Percentiles rank a stretch among this genome's conserved stretches.
These are phyloP conservation scores for Sphaceloma murrayae DNA, from an alignment of 2,329 filamentous ascomycete species.

Conservation along the genomic window DNA sequence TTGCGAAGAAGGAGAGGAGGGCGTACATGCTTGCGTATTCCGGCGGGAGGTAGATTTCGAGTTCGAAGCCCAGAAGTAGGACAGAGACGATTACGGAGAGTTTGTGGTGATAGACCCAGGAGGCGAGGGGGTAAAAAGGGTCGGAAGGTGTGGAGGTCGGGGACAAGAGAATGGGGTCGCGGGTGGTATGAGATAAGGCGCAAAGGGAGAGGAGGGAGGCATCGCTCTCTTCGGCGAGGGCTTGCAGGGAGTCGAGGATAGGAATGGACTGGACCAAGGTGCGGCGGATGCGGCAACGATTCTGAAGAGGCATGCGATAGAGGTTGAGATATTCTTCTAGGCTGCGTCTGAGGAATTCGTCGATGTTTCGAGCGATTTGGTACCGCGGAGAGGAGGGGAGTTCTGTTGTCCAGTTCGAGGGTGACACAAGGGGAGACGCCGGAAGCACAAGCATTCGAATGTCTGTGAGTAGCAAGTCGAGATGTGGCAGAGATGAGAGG, in stretches of 20 bases:
- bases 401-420: slow-evolving; percentile 66
- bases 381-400: slow-evolving; percentile 63
- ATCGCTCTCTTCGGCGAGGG: slow-evolving; percentile 71
- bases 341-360: slow-evolving; percentile 51
- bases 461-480: slow-evolving; percentile 68
- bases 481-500: slow-evolving; percentile 59
- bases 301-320: slow-evolving; percentile 77
- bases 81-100: slow-evolving; percentile 79
- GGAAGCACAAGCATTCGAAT: slow-evolving; percentile 69
- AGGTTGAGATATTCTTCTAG: slow-evolving; percentile 65
- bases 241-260: slow-evolving; percentile 76
- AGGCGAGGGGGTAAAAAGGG: slow-evolving; percentile 59
- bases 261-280: slow-evolving; percentile 75
- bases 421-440: slow-evolving; percentile 59
- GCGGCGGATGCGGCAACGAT: slow-evolving; percentile 78
- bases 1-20: slow-evolving; percentile 20
- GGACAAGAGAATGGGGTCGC: slow-evolving; percentile 12
- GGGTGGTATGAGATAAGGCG: neutral
- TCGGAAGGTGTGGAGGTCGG: slow-evolving; percentile 38
- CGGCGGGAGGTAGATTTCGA: slow-evolving; percentile 77
- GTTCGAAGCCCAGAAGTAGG: slow-evolving; percentile 86
- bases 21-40: slow-evolving; percentile 78
- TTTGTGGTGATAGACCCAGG: slow-evolving; percentile 86
- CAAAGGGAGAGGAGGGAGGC: slow-evolving; percentile 6
- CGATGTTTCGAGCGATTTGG: slow-evolving; percentile 63